phyloP scores from a whole-genome alignment of 1,139 yeast species.

The Protomyces gravidus region DNA sequence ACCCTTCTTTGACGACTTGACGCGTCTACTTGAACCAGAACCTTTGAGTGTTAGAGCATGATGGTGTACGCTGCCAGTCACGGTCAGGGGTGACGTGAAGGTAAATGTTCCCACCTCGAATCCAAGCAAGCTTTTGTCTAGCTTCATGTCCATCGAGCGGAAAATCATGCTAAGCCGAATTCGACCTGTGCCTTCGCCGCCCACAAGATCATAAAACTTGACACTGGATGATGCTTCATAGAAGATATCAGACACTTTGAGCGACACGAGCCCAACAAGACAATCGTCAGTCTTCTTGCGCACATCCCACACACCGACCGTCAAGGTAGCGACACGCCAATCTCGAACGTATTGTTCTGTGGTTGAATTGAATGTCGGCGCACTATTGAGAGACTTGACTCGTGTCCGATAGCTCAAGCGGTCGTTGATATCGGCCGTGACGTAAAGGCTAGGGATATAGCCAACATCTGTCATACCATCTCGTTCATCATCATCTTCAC shows the following conservation, averaged over 20 bases:
- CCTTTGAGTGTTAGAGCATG: slow-evolving; percentile 10
- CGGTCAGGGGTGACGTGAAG: slow-evolving; percentile 21
- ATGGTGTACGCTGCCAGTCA: slow-evolving; percentile 18
- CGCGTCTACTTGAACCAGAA: slow-evolving; percentile 13
- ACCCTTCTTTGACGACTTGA: slow-evolving; percentile 7
- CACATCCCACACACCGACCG: slow-evolving; percentile 20
- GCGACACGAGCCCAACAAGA: slow-evolving; percentile 21
- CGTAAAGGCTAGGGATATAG: slow-evolving; percentile 22
- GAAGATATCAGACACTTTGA: slow-evolving; percentile 18
- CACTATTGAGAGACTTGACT: slow-evolving; percentile 18
- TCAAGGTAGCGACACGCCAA: slow-evolving; percentile 21
- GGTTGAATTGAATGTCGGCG: slow-evolving; percentile 20
- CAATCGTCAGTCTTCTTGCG: slow-evolving; percentile 17
- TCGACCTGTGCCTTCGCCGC: slow-evolving; percentile 23
- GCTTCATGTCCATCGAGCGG: slow-evolving; percentile 21
- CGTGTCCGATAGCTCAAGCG: slow-evolving; percentile 19
- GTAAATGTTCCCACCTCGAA: slow-evolving; percentile 15
- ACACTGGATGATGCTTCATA: slow-evolving; percentile 16
- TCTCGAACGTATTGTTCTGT: slow-evolving; percentile 23
- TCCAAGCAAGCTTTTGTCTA: slow-evolving; percentile 16
- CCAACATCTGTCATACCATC: slow-evolving; percentile 17
- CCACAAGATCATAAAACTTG: slow-evolving; percentile 21
- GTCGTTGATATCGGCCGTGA: slow-evolving; percentile 23
- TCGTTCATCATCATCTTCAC: slow-evolving; percentile 19
- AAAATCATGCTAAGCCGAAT: slow-evolving; percentile 22